phyloP scores from a whole-genome alignment of 2,329 filamentous ascomycete species.

The Botrytis cinerea region DNA sequence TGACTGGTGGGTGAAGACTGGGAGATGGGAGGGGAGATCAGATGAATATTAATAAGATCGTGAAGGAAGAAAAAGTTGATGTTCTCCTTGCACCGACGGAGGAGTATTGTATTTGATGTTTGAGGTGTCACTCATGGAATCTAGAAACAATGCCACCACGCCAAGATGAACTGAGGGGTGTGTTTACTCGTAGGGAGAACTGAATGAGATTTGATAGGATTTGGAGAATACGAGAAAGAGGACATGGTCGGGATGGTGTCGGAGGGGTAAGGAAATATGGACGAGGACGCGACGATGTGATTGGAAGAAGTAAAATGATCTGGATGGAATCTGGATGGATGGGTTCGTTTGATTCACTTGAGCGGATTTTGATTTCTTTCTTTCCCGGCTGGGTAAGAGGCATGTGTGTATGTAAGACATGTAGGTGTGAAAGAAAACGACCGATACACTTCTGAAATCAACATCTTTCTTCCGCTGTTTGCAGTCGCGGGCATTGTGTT shows the following conservation, averaged over 20 bases:
- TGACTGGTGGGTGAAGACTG: no score
- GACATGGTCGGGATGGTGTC: background rate
- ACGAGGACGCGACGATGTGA: background rate
- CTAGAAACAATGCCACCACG: background rate
- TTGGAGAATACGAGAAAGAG: background rate
- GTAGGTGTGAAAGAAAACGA: background rate
- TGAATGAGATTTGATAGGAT: background rate
- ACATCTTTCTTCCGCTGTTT: background rate
- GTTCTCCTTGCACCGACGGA: background rate
- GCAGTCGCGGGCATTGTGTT: background rate
- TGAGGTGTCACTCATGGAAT: background rate
- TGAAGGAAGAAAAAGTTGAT: background rate
- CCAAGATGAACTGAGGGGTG: constrained; percentile 7
- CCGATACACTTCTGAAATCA: background rate
- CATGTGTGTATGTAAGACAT: background rate
- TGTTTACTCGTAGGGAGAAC: background rate
- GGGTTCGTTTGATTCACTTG: background rate
- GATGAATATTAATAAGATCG: background rate
- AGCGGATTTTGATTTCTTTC: background rate
- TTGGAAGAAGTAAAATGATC: background rate
- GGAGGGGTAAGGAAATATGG: background rate
- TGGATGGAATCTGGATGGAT: background rate
- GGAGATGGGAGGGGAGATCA: background rate
- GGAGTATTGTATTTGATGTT: background rate
- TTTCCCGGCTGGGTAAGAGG: background rate